Evolutionary conservation across 345 rosid genomes (phyloP), one percentile per base, ranked within the genome.

Genomic region (Melastoma malabathricum): DNA sequence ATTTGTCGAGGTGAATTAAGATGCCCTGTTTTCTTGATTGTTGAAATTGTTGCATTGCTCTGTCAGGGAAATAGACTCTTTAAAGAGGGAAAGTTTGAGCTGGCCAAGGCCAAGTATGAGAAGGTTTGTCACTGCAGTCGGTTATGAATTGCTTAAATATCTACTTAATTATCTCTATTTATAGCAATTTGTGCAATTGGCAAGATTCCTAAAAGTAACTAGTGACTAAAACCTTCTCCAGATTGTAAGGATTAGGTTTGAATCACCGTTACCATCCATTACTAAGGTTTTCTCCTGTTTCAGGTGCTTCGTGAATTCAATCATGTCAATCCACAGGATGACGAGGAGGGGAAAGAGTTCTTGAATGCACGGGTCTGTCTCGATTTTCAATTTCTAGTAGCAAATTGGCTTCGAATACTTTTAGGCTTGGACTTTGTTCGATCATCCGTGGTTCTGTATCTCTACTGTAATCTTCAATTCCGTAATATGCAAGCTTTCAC

Each of bases 271-370:
- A 29, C 16, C 63, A 31, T 15, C 16, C 57, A 31, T 15, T 51
- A 44, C 18, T 53, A 44, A 52, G 22, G 47, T 1, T 1, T 13
- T 58, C 22, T 31, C 46, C n/a, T 61, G 41, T 58, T 56, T 47
- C 67, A 92, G 98, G 90, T 87, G 46, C 88, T 92, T 54, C 77
- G 97, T 68, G 95, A 88, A 70, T 88, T 92, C 67, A 92, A 92
- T 77, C 99, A 92, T 64, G 99, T 84, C 34, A 82, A 92, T 59
- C 95, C 99, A 25, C 99, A 84, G 70, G 94, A 89, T 58, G 95
- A 92, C 0, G 95, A 84, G 50, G 98, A 87, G 58, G 98, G 95
- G 56, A 92, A 84, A 68, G 62, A 77, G 51, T 92, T 92, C 76
- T 62, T 63, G 44, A 73, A 75, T 41, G 67, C 86, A 56, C 74